Percentiles rank a stretch among this genome's conserved stretches.
phyloP scores from a whole-genome alignment of 371 early-diverging fungal genomes.

The Mortierella polycephala region DNA sequence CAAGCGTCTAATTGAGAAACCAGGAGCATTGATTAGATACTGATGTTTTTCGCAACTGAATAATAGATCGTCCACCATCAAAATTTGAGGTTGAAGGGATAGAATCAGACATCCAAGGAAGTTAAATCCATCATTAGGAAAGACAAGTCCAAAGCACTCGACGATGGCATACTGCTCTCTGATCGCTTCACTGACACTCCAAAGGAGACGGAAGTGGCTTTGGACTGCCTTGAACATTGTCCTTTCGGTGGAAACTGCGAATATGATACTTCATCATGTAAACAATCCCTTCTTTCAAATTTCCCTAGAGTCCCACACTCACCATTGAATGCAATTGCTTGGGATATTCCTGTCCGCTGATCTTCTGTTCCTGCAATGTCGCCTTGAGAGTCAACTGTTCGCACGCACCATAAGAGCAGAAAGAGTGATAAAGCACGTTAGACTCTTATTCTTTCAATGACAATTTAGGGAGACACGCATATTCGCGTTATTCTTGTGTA shows the following conservation, averaged over 20 bases:
- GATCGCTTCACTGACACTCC: conserved; percentile 50
- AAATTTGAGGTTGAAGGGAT: background rate
- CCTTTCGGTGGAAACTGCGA: conserved; percentile 60
- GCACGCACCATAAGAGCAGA: too few species aligned
- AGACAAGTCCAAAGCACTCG: conserved; percentile 46
- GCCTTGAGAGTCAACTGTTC: too few species aligned
- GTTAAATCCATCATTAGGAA: conserved; percentile 50
- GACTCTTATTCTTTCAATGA: background rate
- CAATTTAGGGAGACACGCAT: background rate
- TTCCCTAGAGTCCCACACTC: background rate
- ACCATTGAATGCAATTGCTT: too few species aligned
- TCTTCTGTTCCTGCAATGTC: too few species aligned
- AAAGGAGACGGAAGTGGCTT: conserved; percentile 34
- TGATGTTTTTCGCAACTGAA: too few species aligned
- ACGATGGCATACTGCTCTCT: conserved; percentile 58
- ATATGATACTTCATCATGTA: conserved; percentile 51
- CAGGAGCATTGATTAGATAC: too few species aligned
- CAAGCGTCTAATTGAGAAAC: too few species aligned
- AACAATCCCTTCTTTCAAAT: background rate
- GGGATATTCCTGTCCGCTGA: too few species aligned
- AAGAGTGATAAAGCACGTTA: too few species aligned
- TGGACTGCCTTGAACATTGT: conserved; percentile 53
- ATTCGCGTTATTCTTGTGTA: conserved; percentile 18
- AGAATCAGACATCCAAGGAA: conserved; percentile 59
- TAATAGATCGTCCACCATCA: background rate